Percentiles rank a stretch among this genome's conserved stretches.
phyloP scores from a whole-genome alignment of 23 red algal species.

The Gracilaria domingensis region DNA sequence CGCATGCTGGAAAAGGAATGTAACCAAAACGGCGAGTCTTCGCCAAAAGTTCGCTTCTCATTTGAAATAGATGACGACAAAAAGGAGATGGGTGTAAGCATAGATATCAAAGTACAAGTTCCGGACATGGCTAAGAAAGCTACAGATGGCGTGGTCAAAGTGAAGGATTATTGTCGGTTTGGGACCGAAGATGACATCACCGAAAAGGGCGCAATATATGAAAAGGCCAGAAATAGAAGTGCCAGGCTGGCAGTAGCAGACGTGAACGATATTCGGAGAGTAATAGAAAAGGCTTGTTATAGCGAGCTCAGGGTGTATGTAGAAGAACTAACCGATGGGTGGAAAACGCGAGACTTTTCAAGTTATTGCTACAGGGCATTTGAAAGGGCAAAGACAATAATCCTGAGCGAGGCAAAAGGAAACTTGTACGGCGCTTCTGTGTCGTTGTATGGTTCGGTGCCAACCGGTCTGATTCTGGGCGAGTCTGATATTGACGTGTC shows the following conservation, averaged over 20 bases:
- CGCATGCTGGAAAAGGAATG: background rate
- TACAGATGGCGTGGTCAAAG: background rate
- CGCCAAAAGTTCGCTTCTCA: background rate
- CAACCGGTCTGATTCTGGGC: conserved; percentile 31
- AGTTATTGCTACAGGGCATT: conserved; percentile 1
- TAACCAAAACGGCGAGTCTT: no score
- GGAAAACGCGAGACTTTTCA: background rate
- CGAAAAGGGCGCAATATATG: background rate
- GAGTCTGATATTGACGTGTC: conserved; percentile 64
- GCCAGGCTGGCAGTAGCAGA: background rate
- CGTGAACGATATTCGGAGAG: background rate
- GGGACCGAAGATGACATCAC: background rate
- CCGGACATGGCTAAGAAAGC: background rate
- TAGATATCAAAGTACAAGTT: background rate
- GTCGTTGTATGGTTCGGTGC: conserved; percentile 47
- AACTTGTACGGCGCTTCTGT: conserved; percentile 50
- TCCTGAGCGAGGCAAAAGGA: conserved; percentile 2
- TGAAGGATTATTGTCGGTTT: background rate
- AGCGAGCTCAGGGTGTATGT: background rate
- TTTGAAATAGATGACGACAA: no score
- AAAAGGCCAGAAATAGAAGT: background rate
- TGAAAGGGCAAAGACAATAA: background rate
- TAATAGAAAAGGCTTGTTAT: background rate
- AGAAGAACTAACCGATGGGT: background rate
- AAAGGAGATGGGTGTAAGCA: background rate